Percentiles rank a stretch among this genome's conserved stretches.
Conservation (phyloP, 352 stramenopile species). For the Globisporangium nodosum region DNA sequence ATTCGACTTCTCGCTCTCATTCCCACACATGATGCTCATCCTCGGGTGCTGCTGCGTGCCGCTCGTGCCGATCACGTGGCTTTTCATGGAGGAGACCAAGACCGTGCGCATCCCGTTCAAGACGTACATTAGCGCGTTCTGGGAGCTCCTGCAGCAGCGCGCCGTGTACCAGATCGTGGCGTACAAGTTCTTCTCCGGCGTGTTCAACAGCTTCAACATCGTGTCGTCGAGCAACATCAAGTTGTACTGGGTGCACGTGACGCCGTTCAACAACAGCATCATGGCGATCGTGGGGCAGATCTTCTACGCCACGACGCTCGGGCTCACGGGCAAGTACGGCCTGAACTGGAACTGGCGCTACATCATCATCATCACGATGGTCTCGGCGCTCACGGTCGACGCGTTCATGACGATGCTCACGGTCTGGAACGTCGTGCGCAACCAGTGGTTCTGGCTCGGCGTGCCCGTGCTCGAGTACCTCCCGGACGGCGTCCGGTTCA, state of each 20-base stretch:
- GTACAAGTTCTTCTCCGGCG: constrained; percentile 60
- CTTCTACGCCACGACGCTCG: constrained; percentile 39
- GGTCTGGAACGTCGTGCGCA: constrained; percentile 43
- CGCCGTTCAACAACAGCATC: constrained; percentile 48
- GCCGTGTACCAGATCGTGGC: constrained; percentile 52
- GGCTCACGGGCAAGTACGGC: constrained; percentile 36
- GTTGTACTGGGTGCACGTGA: constrained; percentile 49
- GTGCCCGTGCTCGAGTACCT: constrained; percentile 49
- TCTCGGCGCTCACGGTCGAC: constrained; percentile 35
- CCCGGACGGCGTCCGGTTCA: constrained; percentile 43
- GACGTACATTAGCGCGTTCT: constrained; percentile 39
- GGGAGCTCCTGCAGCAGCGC: constrained; percentile 48
- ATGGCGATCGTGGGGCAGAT: constrained; percentile 47
- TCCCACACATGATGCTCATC: constrained; percentile 44
- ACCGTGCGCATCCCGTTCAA: constrained; percentile 13
- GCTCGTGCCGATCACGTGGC: constrained; percentile 20
- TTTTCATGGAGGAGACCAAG: constrained; percentile 17
- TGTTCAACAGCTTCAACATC: constrained; percentile 65
- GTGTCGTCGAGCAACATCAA: constrained; percentile 50
- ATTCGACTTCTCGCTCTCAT: constrained; percentile 47
- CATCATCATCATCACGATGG: constrained; percentile 35
- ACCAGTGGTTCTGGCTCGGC: constrained; percentile 60
- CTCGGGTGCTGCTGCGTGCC: constrained; percentile 29
- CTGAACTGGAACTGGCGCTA: constrained; percentile 54
- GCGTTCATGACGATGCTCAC: constrained; percentile 48